Base-by-base conservation (phyloP, 192 early-diverging fungal species). In the Podila verticillata region DNA sequence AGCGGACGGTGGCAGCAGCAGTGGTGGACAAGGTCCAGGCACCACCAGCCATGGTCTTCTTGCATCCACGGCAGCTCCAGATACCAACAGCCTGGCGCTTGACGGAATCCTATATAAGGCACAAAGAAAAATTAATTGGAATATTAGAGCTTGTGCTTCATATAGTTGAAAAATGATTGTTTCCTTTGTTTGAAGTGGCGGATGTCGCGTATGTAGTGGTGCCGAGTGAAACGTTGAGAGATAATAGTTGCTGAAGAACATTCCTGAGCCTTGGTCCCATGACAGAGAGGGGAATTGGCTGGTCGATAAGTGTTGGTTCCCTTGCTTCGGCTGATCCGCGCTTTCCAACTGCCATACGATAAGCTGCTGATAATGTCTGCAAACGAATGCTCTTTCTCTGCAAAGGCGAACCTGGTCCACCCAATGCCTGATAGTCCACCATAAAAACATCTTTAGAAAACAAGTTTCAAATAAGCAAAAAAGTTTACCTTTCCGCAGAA, bases 21-120 rank as follows among this genome's bases (percentile, higher is more conserved):
- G 94, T 94, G 82, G 98, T 98, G 89, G 89, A 89, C 65, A 97
- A 89, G 67, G 95, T 95, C 95, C 96, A 99, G 82, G 98, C 98
- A 84, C 98, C 98, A 75, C 96, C 98, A 67, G 98, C 98, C 81
- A 98, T 88, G 73, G 86, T 85, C 93, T 98, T 96, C 83, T 89
- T 91, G 92, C 98, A 99, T 68, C 93, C 95, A 74, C 91, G 89
- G 92, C 98, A 99, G 84, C 95, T 90, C 98, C 98, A 99, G 92
- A 99, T 99, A 85, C 96, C 98, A 79, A 99, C 98, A 66, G 96
- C 90, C 63, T 88, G 85, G 81, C 98, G 93, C 89, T 94, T 95
- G 81, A 99, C 96, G 68, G 93, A 85, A 84, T 97, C 95, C 95
- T 94, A 57, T 36, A 48, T 22, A 83, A 24, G 19, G 24, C 17